Base-by-base conservation (phyloP, 2,329 filamentous ascomycete genomes). In the Pseudogymnoascus sp. region DNA sequence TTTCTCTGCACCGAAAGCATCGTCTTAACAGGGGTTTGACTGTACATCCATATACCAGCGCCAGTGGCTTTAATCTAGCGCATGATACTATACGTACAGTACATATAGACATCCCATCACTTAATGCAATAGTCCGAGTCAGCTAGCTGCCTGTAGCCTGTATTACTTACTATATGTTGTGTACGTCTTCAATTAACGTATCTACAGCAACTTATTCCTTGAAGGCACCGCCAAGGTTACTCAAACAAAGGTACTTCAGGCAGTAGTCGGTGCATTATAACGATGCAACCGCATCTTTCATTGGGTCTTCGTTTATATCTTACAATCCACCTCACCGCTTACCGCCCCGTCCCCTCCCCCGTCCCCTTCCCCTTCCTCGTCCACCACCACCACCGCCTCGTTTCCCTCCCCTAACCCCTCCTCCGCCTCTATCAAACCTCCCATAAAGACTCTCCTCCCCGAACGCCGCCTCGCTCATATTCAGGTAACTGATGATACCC, bases 401-500 rank as follows among this genome's bases (percentile, higher is more conserved):
- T 54, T 78, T 75, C 36, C 73, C 74, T 7, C 76, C 75, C 51
- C 74, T 72, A 11, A 61, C 39, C 66, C 71, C 78, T 68, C 73
- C 78, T 68, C 73, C 80, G 68, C 73, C 74, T 51, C 66, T 68
- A 73, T 80, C 78, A 68, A 82, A 81, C 62, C 84, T 77, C 71
- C 87, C 85, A 71, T 86, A 92, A 39, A 96, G 72, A 74, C 78
- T 85, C 75, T 96, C 92, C 67, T 85, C 83, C 0, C 82, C 88
- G 76, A 97, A 97, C 0, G 87, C 88, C 10, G 86, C 87, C 78
- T 98, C 92, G 1, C 84, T 86, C 65, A 97, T 82, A 23, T 90
- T 81, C 71, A 97, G 80, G 73, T 93, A 98, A 74, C 93, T 98
- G 54, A 93, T 89, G 21, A 98, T 82, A 0, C 95, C 95, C 67